A percentile compares a stretch with the other conserved stretches of the same genome.
phyloP scores from a whole-genome alignment of 169 alveolate species.

The Cryptosporidium parvum region DNA sequence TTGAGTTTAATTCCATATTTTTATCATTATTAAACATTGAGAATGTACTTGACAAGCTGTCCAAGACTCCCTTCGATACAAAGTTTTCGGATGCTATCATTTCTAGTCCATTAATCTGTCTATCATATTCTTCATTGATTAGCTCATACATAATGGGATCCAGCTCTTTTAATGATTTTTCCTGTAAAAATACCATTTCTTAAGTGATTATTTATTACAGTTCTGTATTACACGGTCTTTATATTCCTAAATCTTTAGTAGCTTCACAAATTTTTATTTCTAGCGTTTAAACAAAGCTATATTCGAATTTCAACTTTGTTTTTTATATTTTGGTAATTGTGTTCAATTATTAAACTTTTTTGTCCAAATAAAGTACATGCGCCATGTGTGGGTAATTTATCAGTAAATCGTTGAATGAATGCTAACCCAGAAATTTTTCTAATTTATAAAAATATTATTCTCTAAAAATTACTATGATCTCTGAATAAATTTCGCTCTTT shows the following conservation, averaged over 20 bases:
- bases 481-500: background rate
- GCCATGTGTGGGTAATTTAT: background rate
- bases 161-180: slow-evolving; percentile 69
- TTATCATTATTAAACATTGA: slow-evolving; percentile 83
- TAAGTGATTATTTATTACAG: background rate
- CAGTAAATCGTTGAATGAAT: background rate
- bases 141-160: slow-evolving; percentile 82
- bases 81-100: slow-evolving; percentile 88
- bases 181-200: slow-evolving; percentile 22
- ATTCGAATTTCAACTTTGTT: background rate
- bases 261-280: background rate
- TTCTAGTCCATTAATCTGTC: slow-evolving; percentile 83
- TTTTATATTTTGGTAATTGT: background rate
- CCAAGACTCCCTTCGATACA: slow-evolving; percentile 82
- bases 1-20: slow-evolving; percentile 82
- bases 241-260: background rate
- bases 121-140: slow-evolving; percentile 80
- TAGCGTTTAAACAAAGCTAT: background rate
- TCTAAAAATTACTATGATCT: background rate
- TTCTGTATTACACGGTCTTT: background rate
- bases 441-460: too few species aligned
- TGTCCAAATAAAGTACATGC: background rate
- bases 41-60: slow-evolving; percentile 72
- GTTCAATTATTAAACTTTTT: background rate
- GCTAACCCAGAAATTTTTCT: background rate